Evolutionary conservation across 306 rosid species (phyloP).

Genomic region (Inga oerstediana): DNA sequence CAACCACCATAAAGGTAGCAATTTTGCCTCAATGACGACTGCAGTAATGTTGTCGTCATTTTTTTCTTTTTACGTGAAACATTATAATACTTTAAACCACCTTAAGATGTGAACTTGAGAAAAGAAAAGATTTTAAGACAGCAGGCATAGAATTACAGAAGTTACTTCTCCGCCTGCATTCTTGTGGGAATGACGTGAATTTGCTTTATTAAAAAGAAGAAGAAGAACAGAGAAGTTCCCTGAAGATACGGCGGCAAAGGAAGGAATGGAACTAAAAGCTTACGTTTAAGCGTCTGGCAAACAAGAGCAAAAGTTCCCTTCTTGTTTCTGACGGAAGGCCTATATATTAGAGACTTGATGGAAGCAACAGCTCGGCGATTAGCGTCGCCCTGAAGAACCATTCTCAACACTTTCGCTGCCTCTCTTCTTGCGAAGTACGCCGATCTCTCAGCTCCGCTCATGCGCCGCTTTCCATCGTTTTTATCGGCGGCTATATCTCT

Average conservation of each 20-base stretch:
- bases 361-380: conserved; percentile 82
- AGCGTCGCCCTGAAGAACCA: conserved; percentile 80
- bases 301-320: conserved; percentile 84
- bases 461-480: conserved; percentile 32
- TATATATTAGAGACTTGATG: conserved; percentile 81
- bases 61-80: background rate
- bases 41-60: background rate
- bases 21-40: background rate
- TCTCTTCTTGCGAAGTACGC: conserved; percentile 82
- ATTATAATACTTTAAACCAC: background rate
- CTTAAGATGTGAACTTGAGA: background rate
- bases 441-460: conserved; percentile 72
- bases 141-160: background rate
- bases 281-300: conserved; percentile 89
- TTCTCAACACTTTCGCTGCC: conserved; percentile 75
- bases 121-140: background rate
- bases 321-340: conserved; percentile 83
- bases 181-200: background rate
- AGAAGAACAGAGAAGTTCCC: background rate
- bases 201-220: background rate
- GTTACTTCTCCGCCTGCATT: background rate
- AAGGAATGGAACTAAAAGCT: background rate
- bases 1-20: background rate
- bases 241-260: background rate
- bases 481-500: conserved; percentile 19